Percentiles rank a stretch among this genome's conserved stretches.
Evolutionary conservation across 306 rosid genomes (phyloP).

Genomic region (Lablab purpureus): DNA sequence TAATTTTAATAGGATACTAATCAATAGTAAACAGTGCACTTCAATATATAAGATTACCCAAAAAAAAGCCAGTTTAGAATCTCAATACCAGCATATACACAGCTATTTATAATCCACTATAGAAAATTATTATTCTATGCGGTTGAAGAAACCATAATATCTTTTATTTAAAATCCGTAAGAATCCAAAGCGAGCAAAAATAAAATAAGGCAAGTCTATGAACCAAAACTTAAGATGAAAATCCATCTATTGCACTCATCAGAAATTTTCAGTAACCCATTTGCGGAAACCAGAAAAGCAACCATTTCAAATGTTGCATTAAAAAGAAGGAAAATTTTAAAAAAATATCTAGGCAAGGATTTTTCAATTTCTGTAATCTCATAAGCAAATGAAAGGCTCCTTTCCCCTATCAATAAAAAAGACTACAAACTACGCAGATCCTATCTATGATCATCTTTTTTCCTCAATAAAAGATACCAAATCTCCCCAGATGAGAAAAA

Average conservation of each 20-base stretch:
- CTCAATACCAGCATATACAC: neutral
- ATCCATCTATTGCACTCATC: neutral
- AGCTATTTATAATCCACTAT: neutral
- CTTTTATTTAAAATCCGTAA: neutral
- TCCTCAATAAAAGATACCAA: neutral
- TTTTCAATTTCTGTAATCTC: neutral
- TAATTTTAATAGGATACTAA: conserved; percentile 9
- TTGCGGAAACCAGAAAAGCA: conserved; percentile 19
- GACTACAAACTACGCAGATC: conserved; percentile 3
- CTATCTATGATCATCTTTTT: conserved; percentile 18
- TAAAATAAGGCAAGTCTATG: no score
- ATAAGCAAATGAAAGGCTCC: neutral
- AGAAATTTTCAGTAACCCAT: conserved; percentile 25
- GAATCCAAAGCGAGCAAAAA: neutral
- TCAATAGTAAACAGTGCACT: neutral
- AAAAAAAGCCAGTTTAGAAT: conserved; percentile 3
- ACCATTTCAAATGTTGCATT: conserved; percentile 1
- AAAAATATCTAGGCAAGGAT: neutral
- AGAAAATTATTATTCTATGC: neutral
- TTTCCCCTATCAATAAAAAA: conserved; percentile 9
- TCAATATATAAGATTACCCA: conserved; percentile 20
- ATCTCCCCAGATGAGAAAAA: conserved; percentile 4
- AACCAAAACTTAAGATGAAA: neutral
- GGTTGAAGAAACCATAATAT: neutral
- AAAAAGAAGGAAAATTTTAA: neutral